Evolutionary conservation across 768 basidiomycete species (phyloP).

Genomic region (Naganishia antarctica): DNA sequence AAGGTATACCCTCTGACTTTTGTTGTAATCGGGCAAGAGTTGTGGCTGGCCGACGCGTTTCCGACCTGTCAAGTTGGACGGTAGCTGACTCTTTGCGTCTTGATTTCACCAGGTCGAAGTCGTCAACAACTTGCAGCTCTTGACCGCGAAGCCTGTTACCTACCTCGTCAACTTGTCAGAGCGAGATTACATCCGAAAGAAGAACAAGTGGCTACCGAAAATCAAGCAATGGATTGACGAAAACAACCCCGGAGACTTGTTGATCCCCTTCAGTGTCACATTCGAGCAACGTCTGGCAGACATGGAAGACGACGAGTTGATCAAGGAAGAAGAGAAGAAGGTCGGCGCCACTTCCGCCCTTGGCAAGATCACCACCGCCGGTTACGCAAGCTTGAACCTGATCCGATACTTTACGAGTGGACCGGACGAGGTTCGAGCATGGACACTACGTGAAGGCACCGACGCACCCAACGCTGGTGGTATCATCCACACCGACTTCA

Average conservation of each 20-base stretch:
- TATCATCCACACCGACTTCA: constrained; percentile 82
- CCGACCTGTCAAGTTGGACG: not conserved
- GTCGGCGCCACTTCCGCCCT: constrained; percentile 65
- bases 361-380: constrained; percentile 90
- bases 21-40: constrained; percentile 5
- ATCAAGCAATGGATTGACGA: constrained; percentile 98
- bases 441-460: constrained; percentile 90
- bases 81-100: not conserved
- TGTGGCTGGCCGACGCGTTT: not conserved
- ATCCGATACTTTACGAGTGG: constrained; percentile 97
- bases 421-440: constrained; percentile 92
- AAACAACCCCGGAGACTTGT: constrained; percentile 88
- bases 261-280: constrained; percentile 95
- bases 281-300: constrained; percentile 82
- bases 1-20: constrained; percentile 46
- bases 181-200: constrained; percentile 88
- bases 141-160: constrained; percentile 94
- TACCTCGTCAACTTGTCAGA: constrained; percentile 98
- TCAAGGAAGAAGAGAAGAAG: constrained; percentile 67
- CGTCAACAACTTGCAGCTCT: constrained; percentile 61
- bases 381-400: constrained; percentile 54
- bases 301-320: constrained; percentile 59
- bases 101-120: constrained; percentile 41
- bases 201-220: constrained; percentile 98
- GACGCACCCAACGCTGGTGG: constrained; percentile 97